Conservation (phyloP, 2,329 filamentous ascomycete species). For the Neospermospora avenae region DNA sequence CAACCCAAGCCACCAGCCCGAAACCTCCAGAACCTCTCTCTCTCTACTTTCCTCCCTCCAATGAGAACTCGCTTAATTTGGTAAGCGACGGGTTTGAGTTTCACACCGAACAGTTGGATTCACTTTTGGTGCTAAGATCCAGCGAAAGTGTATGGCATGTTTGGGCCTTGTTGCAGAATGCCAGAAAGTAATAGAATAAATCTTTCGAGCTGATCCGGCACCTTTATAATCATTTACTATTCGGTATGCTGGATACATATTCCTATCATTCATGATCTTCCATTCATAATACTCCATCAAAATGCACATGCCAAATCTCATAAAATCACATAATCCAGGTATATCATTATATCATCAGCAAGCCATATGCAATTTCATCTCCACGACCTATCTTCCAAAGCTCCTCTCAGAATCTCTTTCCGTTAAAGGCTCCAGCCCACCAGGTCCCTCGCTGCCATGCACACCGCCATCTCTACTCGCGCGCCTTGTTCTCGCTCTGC, state of each 20-base stretch:
- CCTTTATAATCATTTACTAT: no score
- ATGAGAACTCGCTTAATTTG: conserved; percentile 1
- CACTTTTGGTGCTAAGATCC: no score
- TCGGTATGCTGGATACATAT: no score
- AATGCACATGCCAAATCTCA: neutral
- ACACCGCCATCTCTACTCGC: conserved; percentile 20
- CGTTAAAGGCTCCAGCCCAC: conserved; percentile 20
- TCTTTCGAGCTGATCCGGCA: no score
- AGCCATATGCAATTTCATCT: neutral
- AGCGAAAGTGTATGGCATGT: no score
- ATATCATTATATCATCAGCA: conserved; percentile 17
- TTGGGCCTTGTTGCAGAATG: no score
- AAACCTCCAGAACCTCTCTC: neutral
- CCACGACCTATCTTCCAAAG: neutral
- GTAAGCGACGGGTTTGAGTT: no score
- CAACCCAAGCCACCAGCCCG: neutral
- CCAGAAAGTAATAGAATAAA: no score
- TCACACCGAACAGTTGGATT: no score
- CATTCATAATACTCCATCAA: no score
- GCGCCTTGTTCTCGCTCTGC: conserved; percentile 14
- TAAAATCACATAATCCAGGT: neutral
- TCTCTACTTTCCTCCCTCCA: neutral
- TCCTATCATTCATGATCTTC: no score
- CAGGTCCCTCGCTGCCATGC: conserved; percentile 26
- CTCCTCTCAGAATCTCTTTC: conserved; percentile 13